Evolutionary conservation across 257 asterid genomes (phyloP).

Genomic region (Ballota nigra): DNA sequence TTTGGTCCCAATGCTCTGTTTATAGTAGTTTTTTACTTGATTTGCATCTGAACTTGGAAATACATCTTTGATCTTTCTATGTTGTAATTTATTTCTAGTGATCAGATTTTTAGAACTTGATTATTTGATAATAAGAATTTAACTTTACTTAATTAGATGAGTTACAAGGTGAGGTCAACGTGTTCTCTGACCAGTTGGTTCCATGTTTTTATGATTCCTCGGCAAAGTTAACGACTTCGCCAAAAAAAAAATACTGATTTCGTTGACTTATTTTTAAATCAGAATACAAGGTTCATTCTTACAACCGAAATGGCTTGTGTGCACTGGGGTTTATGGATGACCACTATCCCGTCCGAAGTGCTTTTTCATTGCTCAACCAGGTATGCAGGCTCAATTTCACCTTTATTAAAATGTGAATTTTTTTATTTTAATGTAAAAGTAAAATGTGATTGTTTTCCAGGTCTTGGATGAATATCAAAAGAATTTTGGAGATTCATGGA

Average conservation of each 20-base stretch:
- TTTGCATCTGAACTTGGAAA: background rate
- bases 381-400: slow-evolving; percentile 28
- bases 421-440: background rate
- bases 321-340: slow-evolving; percentile 93
- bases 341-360: slow-evolving; percentile 89
- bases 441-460: slow-evolving; percentile 32
- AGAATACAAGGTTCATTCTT: slow-evolving; percentile 89
- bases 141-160: background rate
- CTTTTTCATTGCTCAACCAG: slow-evolving; percentile 88
- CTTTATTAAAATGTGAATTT: background rate
- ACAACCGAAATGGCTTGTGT: slow-evolving; percentile 76
- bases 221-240: background rate
- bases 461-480: slow-evolving; percentile 83
- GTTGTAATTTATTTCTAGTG: background rate
- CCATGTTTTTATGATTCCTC: background rate
- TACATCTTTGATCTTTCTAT: background rate
- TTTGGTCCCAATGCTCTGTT: background rate
- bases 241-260: background rate
- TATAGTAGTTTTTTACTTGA: background rate
- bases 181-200: background rate
- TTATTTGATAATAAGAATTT: background rate
- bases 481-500: slow-evolving; percentile 89
- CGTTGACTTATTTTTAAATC: background rate
- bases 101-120: background rate
- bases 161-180: background rate